Evolutionary conservation across 768 basidiomycete species (phyloP), one percentile per base, ranked within the genome.

Genomic region (Boletus sensibilis): DNA sequence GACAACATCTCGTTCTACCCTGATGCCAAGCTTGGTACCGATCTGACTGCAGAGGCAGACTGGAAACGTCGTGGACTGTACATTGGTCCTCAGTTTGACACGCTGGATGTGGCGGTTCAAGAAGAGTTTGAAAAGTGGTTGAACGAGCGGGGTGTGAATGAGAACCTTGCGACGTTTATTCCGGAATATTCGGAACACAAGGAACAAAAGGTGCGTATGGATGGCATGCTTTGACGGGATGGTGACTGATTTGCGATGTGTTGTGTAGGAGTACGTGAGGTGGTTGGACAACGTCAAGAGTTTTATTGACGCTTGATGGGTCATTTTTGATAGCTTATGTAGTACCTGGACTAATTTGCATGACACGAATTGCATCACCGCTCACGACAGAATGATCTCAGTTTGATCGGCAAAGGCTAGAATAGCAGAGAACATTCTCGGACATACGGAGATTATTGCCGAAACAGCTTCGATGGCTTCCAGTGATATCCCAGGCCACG

Each of bases 71-170:
- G 94, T 20, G 93, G 90, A 2, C 75, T 90, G 61, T 98, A 97
- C 79, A 85, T 96, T 68, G 96, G 96, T 1, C 96, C 95, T 50
- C 86, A 89, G 78, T 98, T 97, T 66, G 92, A 94, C 56, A 90
- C 92, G 46, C 85, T 98, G 42, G 96, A 98, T 67, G 79, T 86
- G 41, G 69, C 74, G 2, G 84, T 99, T 18, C 96, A 98, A 74
- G 88, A 94, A 62, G 90, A 92, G 71, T 94, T 98, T 69, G 92
- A 96, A 68, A 82, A 82, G 68, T 98, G 81, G 82, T 75, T 99
- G 54, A 81, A 85, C 61, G 95, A 98, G 77, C 87, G 96, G 52
- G 95, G 94, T 9, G 81, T 99, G 64, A 85, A 92, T 70, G 88
- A 92, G 65, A 75, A 68, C 37, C 77, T 95, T 42, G 96, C 94